These are phyloP conservation scores for Helianthus tuberosus DNA, from an alignment of 129 eudicot species.

Conservation along the genomic window DNA sequence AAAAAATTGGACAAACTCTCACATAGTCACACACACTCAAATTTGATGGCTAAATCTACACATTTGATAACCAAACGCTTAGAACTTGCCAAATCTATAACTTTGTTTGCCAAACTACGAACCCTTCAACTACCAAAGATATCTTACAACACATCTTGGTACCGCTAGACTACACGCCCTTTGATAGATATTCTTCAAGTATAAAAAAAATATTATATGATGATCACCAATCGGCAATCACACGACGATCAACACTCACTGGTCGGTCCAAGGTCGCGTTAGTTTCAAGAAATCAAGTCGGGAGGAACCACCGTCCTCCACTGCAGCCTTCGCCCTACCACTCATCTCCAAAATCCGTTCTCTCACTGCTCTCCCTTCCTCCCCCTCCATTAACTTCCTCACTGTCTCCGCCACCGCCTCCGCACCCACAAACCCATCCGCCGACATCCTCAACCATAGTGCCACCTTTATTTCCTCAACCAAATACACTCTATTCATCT, in stretches of 20 bases:
- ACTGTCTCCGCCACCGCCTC: conserved; percentile 18
- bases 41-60: too few species aligned
- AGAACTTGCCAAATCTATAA: too few species aligned
- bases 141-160: too few species aligned
- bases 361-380: conserved; percentile 24
- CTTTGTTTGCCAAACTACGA: too few species aligned
- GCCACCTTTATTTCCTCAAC: conserved; percentile 62
- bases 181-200: too few species aligned
- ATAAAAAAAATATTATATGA: too few species aligned
- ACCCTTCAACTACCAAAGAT: too few species aligned
- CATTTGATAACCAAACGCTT: too few species aligned
- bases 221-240: too few species aligned
- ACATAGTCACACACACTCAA: too few species aligned
- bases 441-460: conserved; percentile 36
- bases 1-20: too few species aligned
- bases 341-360: conserved; percentile 26
- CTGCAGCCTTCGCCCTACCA: conserved; percentile 22
- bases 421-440: conserved; percentile 28
- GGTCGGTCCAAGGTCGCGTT: neutral
- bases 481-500: conserved; percentile 46
- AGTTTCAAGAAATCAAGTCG: conserved; percentile 9
- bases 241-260: neutral
- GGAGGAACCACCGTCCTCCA: conserved; percentile 26
- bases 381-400: conserved; percentile 33
- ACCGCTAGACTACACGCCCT: too few species aligned